These are phyloP conservation scores for Fusarium liriodendri DNA, from an alignment of 2,329 filamentous ascomycete species.

Conservation along the genomic window DNA sequence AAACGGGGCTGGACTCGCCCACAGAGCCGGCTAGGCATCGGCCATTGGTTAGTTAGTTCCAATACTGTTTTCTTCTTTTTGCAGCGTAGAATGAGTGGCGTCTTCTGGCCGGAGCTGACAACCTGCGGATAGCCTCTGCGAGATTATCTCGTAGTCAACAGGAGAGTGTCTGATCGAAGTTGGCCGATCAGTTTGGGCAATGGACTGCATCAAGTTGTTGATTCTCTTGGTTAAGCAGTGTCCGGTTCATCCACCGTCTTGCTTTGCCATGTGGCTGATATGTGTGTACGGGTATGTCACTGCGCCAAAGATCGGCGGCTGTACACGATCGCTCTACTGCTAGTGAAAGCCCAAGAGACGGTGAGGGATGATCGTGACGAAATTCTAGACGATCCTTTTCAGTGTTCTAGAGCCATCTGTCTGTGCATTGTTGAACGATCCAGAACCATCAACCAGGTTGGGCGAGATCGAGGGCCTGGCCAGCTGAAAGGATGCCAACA, in stretches of 20 bases:
- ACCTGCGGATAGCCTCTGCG: not conserved
- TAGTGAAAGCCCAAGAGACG: not conserved
- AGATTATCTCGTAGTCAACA: not conserved
- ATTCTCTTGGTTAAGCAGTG: not conserved
- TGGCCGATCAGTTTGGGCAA: not conserved
- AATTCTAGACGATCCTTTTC: not conserved
- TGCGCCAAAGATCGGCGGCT: not conserved
- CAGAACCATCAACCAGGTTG: not conserved
- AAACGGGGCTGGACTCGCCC: not conserved
- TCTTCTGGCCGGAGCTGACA: not conserved
- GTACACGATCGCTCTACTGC: not conserved
- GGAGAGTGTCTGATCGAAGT: not conserved
- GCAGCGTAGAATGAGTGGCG: not conserved
- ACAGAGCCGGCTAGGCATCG: not conserved
- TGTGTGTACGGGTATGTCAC: not conserved
- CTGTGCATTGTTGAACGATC: not conserved
- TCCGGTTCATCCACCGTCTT: not conserved
- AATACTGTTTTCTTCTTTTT: not conserved
- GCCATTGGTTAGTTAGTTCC: not conserved
- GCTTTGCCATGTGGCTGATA: not conserved
- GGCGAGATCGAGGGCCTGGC: not conserved
- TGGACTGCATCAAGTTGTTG: not conserved
- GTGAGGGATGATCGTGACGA: not conserved
- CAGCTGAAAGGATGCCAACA: not conserved
- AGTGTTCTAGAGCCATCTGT: not conserved